Base-by-base conservation (phyloP, 2,329 filamentous ascomycete genomes). In the Onygenales sp. region DNA sequence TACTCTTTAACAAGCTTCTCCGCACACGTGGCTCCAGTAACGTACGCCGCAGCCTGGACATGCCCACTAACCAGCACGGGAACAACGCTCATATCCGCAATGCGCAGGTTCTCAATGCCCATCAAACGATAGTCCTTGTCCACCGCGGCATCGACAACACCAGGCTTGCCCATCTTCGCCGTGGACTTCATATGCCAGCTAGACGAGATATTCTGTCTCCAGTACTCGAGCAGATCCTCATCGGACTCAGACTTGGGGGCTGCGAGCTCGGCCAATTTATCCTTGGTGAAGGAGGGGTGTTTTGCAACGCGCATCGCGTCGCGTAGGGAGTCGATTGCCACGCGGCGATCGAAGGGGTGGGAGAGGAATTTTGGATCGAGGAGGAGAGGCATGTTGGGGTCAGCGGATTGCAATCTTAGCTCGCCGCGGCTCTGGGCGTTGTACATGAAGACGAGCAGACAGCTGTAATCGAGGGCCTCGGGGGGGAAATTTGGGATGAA, bases 131-230 rank as follows among this genome's bases (percentile, higher is more conserved):
- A 75, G 5, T 63, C 51, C 0, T 58, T 67, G 61, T 82, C 77
- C 6, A 82, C 77, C 32, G 70, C 76, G 1, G 75, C 73, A 36
- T 72, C 69, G 0, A 54, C 52, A 7, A 76, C 73, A 1, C 63
- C 70, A 0, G 53, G 41, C 56, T 66, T 73, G 0, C 80, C 81
- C 80, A 84, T 84, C 62, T 76, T 77, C 6, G 72, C 73, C 0
- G 81, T 84, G 0, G 78, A 77, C 0, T 71, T 78, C 75, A 75
- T 81, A 62, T 78, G 80, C 76, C 74, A 82, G 53, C 69, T 78
- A 2, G 73, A 78, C 33, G 64, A 69, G 14, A 72, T 66, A 27
- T 64, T 74, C 32, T 73, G 63, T 51, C 64, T 68, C 72, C 72
- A 80, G 58, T 72, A 69, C 13, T 71, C 70, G 31, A 73, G 55